Evolutionary conservation across 192 early-diverging fungal genomes (phyloP).

Genomic region (Dimargaris cristalligena): DNA sequence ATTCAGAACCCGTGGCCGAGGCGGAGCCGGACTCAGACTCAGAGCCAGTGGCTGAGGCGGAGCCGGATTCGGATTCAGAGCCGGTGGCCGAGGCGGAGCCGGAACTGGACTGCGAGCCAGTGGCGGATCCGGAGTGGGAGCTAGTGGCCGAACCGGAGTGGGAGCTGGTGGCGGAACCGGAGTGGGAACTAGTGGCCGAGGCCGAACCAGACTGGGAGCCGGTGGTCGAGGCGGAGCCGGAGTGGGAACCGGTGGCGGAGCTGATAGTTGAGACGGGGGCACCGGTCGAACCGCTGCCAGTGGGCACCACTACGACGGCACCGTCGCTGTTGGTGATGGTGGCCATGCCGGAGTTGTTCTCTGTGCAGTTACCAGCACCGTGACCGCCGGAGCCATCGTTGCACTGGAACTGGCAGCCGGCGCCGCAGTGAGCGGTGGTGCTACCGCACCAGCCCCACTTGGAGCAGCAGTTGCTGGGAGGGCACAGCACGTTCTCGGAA

Average conservation of each 20-base stretch:
- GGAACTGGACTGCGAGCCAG: not conserved
- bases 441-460: conserved; percentile 9
- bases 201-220: not conserved
- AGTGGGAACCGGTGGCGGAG: not conserved
- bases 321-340: not conserved
- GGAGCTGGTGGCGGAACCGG: not conserved
- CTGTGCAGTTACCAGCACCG: not conserved
- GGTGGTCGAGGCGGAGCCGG: not conserved
- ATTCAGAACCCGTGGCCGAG: not conserved
- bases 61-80: not conserved
- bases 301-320: not conserved
- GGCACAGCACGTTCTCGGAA: not conserved
- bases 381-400: not conserved
- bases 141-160: not conserved
- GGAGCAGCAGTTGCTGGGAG: conserved; percentile 10
- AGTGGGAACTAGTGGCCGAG: not conserved
- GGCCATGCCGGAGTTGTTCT: not conserved
- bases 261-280: not conserved
- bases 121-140: not conserved
- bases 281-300: not conserved
- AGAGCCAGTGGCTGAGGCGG: not conserved
- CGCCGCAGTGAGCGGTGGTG: not conserved
- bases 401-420: not conserved
- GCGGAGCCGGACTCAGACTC: not conserved
- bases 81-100: not conserved